Evolutionary conservation across 2,329 filamentous ascomycete genomes (phyloP).

Genomic region (Bisporella sp.): DNA sequence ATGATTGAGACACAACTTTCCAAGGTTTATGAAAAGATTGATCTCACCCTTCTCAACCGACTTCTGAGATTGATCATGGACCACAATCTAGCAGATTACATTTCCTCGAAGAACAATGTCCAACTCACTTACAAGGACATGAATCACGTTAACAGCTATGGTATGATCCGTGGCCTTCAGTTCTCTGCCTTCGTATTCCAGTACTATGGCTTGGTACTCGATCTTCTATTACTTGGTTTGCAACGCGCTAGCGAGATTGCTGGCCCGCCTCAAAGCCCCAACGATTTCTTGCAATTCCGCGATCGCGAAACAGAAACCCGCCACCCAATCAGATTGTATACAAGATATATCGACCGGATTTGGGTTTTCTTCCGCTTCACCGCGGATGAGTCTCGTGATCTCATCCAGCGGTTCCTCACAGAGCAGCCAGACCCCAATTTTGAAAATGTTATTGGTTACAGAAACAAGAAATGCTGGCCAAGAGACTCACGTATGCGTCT

Average conservation of each 20-base stretch:
- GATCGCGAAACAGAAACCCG: constrained; percentile 86
- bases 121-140: constrained; percentile 99
- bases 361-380: constrained; percentile 96
- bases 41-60: constrained; percentile 90
- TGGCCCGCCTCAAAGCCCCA: constrained; percentile 85
- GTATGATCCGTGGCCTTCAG: constrained; percentile 94
- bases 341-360: constrained; percentile 94
- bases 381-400: constrained; percentile 87
- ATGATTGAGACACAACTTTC: constrained; percentile 97
- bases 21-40: constrained; percentile 99
- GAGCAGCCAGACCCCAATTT: constrained; percentile 99
- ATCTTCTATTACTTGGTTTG: constrained; percentile 83
- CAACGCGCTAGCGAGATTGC: constrained; percentile 98
- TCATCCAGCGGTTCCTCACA: constrained; percentile 95
- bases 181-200: constrained; percentile 99
- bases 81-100: constrained; percentile 97
- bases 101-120: constrained; percentile 98
- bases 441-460: constrained; percentile 97
- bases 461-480: constrained; percentile 99
- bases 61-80: constrained; percentile 96
- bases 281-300: constrained; percentile 96
- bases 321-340: constrained; percentile 96
- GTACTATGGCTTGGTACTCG: constrained; percentile 93
- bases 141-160: constrained; percentile 99
- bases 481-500: constrained; percentile 94